phyloP scores from a whole-genome alignment of 129 eudicot genomes.

The Centella asiatica region DNA sequence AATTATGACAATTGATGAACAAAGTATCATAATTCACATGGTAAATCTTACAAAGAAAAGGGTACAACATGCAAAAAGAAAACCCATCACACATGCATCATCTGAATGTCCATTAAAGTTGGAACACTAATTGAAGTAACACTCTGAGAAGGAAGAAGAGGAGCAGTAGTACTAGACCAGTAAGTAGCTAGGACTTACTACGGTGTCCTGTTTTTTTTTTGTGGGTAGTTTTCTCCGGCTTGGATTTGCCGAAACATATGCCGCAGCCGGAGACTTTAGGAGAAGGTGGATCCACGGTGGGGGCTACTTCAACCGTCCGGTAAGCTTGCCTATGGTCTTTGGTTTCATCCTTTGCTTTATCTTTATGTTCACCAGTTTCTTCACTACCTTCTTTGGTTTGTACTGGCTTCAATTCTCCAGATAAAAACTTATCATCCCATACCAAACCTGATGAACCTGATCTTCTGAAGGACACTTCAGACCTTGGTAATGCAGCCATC shows the following conservation, averaged over 20 bases:
- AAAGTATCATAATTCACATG: not conserved
- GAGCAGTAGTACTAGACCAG: not conserved
- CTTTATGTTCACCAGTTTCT: slow-evolving; percentile 9
- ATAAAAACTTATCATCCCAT: slow-evolving; percentile 73
- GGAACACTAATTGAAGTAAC: not conserved
- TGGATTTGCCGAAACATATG: slow-evolving; percentile 46
- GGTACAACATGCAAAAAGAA: not conserved
- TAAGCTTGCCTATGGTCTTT: slow-evolving; percentile 31
- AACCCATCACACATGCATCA: slow-evolving; percentile 10
- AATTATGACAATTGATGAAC: not conserved
- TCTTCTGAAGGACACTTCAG: slow-evolving; percentile 72
- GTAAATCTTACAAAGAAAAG: not conserved
- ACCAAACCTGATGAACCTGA: slow-evolving; percentile 79
- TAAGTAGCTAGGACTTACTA: slow-evolving; percentile 22
- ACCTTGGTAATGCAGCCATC: slow-evolving; percentile 59
- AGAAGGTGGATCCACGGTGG: slow-evolving; percentile 66
- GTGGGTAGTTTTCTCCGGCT: slow-evolving; percentile 34
- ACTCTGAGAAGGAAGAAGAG: not conserved
- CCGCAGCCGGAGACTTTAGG: slow-evolving; percentile 74
- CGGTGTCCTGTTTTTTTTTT: slow-evolving; percentile 24
- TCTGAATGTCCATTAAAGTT: not conserved
- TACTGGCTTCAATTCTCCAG: slow-evolving; percentile 46
- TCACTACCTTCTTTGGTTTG: slow-evolving; percentile 32
- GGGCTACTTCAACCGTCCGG: slow-evolving; percentile 43
- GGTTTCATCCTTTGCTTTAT: slow-evolving; percentile 9